A percentile compares a stretch with the other conserved stretches of the same genome.
Conservation (phyloP, 176 grass and related monocot species). For the Tillandsia leiboldiana region DNA sequence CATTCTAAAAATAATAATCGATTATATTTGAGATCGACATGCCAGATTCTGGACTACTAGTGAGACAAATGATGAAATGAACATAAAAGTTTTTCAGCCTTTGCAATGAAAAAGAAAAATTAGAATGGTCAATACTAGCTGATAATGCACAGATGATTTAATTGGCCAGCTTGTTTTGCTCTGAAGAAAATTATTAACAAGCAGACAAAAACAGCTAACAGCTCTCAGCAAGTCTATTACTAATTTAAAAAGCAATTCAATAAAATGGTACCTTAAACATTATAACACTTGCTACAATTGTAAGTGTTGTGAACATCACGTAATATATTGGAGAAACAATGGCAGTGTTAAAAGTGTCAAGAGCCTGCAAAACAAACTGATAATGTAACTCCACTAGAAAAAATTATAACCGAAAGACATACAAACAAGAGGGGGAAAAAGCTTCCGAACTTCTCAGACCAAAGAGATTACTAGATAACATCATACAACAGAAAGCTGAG, state of each 20-base stretch:
- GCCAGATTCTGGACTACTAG: too few relatives aligned
- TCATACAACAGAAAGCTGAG: too few relatives aligned
- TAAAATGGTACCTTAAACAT: slow-evolving; percentile 86
- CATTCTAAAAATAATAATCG: too few relatives aligned
- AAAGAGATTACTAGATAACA: too few relatives aligned
- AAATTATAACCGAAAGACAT: not conserved
- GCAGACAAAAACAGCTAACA: not conserved
- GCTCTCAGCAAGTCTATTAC: not conserved
- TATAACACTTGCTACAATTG: slow-evolving; percentile 89
- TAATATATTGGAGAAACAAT: slow-evolving; percentile 99
- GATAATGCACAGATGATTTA: too few relatives aligned
- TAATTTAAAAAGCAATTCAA: slow-evolving; percentile 8
- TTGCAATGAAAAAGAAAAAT: too few relatives aligned
- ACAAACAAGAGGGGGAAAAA: not conserved
- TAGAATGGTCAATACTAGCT: too few relatives aligned
- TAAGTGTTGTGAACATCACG: slow-evolving; percentile 92
- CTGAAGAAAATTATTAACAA: not conserved
- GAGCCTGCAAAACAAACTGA: slow-evolving; percentile 34
- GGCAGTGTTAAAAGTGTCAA: slow-evolving; percentile 94
- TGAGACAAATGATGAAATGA: too few relatives aligned
- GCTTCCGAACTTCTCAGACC: not conserved
- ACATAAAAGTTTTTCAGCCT: too few relatives aligned
- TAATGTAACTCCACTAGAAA: slow-evolving; percentile 1
- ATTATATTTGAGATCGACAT: too few relatives aligned
- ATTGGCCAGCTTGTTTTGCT: too few relatives aligned